Percentiles rank a stretch among this genome's conserved stretches.
Conservation (phyloP, 768 basidiomycete genomes). For the Paxillus ammoniavirescens region DNA sequence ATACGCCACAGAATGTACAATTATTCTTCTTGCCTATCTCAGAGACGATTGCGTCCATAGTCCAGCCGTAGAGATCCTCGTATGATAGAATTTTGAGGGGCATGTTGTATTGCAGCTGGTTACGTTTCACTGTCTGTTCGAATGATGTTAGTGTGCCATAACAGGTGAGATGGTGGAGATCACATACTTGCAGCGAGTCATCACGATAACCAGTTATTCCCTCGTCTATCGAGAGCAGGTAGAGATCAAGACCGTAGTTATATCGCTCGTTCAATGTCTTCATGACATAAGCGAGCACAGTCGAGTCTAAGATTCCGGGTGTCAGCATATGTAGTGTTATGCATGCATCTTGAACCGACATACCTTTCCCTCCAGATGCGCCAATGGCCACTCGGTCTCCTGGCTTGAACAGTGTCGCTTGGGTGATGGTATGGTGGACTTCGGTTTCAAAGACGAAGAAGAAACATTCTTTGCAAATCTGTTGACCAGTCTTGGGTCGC, state of each 20-base stretch:
- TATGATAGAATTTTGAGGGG: constrained; percentile 96
- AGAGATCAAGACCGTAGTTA: constrained; percentile 86
- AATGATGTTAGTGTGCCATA: constrained; percentile 1
- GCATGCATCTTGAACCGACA: constrained; percentile 6
- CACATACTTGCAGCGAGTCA: constrained; percentile 85
- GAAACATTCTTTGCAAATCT: constrained; percentile 95
- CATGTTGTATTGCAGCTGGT: constrained; percentile 92
- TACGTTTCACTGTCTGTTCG: constrained; percentile 90
- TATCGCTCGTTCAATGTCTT: constrained; percentile 93
- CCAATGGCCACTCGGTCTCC: constrained; percentile 96
- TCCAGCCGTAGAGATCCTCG: constrained; percentile 97
- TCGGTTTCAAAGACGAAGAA: constrained; percentile 98
- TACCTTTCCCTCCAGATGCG: constrained; percentile 97
- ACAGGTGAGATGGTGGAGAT: background rate
- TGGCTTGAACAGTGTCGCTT: constrained; percentile 77
- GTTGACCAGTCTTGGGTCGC: constrained; percentile 95
- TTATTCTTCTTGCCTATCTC: constrained; percentile 97
- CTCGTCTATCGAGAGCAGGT: constrained; percentile 95
- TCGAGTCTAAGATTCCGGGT: constrained; percentile 67
- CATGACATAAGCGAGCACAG: constrained; percentile 97
- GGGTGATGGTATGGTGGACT: constrained; percentile 91
- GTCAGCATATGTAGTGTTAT: constrained; percentile 1
- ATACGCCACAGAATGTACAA: constrained; percentile 99
- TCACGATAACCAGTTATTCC: constrained; percentile 98
- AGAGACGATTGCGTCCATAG: constrained; percentile 96